These are phyloP conservation scores for Schwanniomyces vanrijiae DNA, from an alignment of 805 yeast genomes.

Conservation along the genomic window DNA sequence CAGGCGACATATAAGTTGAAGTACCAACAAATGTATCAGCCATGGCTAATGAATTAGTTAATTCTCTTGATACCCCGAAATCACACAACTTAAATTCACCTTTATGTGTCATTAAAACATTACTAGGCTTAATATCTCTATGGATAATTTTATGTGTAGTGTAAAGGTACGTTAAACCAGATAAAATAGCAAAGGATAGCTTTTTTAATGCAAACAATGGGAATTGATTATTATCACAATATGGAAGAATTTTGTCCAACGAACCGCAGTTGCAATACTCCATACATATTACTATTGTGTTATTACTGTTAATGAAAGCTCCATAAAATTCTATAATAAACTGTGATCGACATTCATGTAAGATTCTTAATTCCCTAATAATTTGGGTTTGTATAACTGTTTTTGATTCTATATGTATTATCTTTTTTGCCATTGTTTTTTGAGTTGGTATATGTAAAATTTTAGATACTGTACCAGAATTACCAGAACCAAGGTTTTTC, in stretches of 20 bases:
- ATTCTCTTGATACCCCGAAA: slow-evolving; percentile 92
- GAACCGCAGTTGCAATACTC: slow-evolving; percentile 96
- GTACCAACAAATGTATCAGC: slow-evolving; percentile 99
- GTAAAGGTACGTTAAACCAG: slow-evolving; percentile 81
- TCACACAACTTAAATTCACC: slow-evolving; percentile 94
- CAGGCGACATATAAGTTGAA: slow-evolving; percentile 95
- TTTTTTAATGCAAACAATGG: slow-evolving; percentile 71
- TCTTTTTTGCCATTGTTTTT: slow-evolving; percentile 85
- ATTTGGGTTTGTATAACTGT: slow-evolving; percentile 79
- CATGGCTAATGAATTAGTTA: slow-evolving; percentile 77
- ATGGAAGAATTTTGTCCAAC: slow-evolving; percentile 72
- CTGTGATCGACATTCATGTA: slow-evolving; percentile 85
- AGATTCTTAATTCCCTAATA: slow-evolving; percentile 80
- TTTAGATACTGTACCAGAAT: slow-evolving; percentile 89
- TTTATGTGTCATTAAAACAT: slow-evolving; percentile 79
- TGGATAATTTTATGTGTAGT: slow-evolving; percentile 86
- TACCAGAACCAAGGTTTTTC: slow-evolving; percentile 85
- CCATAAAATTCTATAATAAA: slow-evolving; percentile 90
- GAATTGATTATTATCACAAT: slow-evolving; percentile 35
- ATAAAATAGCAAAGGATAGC: slow-evolving; percentile 71
- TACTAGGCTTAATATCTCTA: slow-evolving; percentile 94
- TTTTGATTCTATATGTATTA: slow-evolving; percentile 82
- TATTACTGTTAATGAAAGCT: slow-evolving; percentile 64
- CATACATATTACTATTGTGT: slow-evolving; percentile 87
- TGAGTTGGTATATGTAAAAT: slow-evolving; percentile 88